Evolutionary conservation across 2,329 filamentous ascomycete genomes (phyloP).

Genomic region (Elsinoe australis): DNA sequence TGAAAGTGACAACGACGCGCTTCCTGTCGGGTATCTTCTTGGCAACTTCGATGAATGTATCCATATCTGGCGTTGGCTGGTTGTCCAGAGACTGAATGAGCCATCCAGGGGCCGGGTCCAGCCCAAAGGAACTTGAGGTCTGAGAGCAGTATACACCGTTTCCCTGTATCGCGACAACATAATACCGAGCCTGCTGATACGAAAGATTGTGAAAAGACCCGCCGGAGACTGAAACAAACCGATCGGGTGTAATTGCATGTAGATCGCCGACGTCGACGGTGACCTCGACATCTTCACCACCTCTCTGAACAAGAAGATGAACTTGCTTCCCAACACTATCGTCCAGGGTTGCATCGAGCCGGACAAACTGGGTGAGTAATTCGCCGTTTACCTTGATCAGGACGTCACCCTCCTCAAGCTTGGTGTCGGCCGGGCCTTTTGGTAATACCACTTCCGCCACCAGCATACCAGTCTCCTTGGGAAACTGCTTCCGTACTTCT

Average conservation of each 20-base stretch:
- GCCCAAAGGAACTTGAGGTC: constrained; percentile 86
- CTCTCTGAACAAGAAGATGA: constrained; percentile 74
- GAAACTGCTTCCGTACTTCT: constrained; percentile 71
- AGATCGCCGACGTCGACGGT: constrained; percentile 81
- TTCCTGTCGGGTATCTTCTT: constrained; percentile 72
- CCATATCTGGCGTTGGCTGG: constrained; percentile 77
- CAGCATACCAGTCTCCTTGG: constrained; percentile 91
- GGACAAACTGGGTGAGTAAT: constrained; percentile 85
- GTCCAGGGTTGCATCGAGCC: constrained; percentile 84
- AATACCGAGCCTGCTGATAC: constrained; percentile 94
- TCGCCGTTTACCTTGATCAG: constrained; percentile 89
- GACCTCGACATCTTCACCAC: constrained; percentile 78
- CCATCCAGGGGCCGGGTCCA: constrained; percentile 89
- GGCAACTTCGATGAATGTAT: constrained; percentile 86
- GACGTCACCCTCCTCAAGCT: constrained; percentile 90
- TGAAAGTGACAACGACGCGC: constrained; percentile 88
- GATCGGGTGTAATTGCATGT: constrained; percentile 89
- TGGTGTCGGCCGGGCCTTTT: constrained; percentile 75
- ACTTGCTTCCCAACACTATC: constrained; percentile 74
- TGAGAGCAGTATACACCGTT: constrained; percentile 88
- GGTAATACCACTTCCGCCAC: constrained; percentile 93
- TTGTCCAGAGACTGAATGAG: constrained; percentile 88
- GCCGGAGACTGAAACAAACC: constrained; percentile 88
- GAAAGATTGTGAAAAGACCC: constrained; percentile 94
- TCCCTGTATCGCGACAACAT: constrained; percentile 75